Conservation (phyloP, 345 rosid species). For the Mangifera indica region DNA sequence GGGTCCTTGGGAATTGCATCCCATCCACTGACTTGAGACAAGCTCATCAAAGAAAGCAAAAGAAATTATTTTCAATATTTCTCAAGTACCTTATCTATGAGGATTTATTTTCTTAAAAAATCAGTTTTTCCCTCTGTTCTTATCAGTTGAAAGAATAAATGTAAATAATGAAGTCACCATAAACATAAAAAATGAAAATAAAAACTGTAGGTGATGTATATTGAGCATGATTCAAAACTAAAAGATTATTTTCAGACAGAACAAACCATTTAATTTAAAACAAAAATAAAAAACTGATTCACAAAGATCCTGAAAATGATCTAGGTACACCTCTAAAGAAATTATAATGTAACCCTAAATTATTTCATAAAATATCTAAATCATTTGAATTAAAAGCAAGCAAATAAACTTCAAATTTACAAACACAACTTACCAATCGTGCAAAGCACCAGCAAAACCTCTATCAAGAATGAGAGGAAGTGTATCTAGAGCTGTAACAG, state of each 20-base stretch:
- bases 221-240: not conserved
- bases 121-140: not conserved
- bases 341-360: not conserved
- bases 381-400: not conserved
- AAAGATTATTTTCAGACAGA: not conserved
- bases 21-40: not conserved
- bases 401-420: conserved; percentile 3
- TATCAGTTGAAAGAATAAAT: not conserved
- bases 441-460: conserved; percentile 89
- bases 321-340: not conserved
- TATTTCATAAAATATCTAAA: not conserved
- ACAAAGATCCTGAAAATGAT: too few species aligned
- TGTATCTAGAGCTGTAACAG: conserved; percentile 63
- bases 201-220: not conserved
- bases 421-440: conserved; percentile 70
- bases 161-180: not conserved
- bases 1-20: not conserved
- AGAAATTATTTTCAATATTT: not conserved
- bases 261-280: not conserved
- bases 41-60: not conserved
- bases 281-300: not conserved
- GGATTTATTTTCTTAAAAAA: not conserved
- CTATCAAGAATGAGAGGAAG: conserved; percentile 87
- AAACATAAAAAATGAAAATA: not conserved
- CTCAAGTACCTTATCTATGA: not conserved